phyloP scores from a whole-genome alignment of 805 yeast genomes.

The Myxozyma vanderwaltii region DNA sequence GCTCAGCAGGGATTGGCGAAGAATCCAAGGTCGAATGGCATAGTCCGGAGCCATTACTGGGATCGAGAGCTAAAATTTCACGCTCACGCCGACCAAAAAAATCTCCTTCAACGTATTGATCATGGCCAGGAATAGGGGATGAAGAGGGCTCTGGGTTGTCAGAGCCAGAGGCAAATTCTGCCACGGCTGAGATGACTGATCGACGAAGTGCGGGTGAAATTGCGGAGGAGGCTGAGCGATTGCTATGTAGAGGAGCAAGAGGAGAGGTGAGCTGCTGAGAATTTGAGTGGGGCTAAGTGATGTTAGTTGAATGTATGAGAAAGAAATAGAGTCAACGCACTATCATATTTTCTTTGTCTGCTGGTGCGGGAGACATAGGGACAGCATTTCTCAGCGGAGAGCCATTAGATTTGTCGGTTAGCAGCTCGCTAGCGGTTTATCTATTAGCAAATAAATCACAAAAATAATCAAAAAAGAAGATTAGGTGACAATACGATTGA shows the following conservation, averaged over 20 bases:
- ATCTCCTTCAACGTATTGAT: slow-evolving; percentile 18
- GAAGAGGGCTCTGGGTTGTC: slow-evolving; percentile 13
- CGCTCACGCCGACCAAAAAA: slow-evolving; percentile 29
- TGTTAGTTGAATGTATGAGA: background rate
- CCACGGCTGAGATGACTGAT: slow-evolving; percentile 18
- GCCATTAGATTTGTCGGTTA: too few relatives aligned
- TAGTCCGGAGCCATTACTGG: background rate
- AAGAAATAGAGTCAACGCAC: background rate
- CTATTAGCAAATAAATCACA: background rate
- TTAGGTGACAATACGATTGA: background rate
- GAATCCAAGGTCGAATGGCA: background rate
- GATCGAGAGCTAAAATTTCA: slow-evolving; percentile 18
- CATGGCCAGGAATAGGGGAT: slow-evolving; percentile 14
- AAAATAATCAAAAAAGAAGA: background rate
- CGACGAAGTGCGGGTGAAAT: slow-evolving; percentile 10
- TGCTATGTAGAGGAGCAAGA: background rate
- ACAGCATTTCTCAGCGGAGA: background rate
- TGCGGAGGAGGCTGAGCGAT: background rate
- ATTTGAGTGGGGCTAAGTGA: background rate
- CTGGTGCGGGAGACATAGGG: too few relatives aligned
- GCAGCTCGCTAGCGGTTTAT: background rate
- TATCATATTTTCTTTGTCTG: slow-evolving; percentile 1
- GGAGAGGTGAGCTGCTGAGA: background rate
- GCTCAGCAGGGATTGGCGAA: background rate
- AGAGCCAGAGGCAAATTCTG: slow-evolving; percentile 22